phyloP scores from a whole-genome alignment of 2,329 filamentous ascomycete genomes.

The Colletotrichum coccodes region DNA sequence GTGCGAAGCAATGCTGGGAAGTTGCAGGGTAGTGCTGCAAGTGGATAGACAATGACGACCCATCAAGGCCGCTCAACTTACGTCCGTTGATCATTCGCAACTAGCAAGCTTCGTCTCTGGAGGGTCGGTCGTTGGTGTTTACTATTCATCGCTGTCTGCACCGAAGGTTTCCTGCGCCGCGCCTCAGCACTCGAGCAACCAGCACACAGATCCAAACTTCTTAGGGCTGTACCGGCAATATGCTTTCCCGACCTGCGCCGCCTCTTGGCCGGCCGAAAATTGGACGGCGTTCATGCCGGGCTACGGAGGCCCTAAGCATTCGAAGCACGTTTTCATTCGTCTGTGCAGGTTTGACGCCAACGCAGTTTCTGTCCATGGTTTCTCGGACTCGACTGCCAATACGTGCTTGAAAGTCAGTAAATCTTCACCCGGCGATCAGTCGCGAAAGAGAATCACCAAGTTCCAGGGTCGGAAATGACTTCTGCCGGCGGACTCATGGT shows the following conservation, averaged over 20 bases:
- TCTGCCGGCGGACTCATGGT: background rate
- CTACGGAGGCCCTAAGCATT: background rate
- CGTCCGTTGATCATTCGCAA: too few species aligned
- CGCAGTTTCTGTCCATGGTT: background rate
- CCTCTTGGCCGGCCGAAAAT: slow-evolving; percentile 1
- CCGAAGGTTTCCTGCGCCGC: background rate
- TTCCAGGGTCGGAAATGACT: background rate
- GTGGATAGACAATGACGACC: background rate
- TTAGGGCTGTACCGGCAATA: background rate
- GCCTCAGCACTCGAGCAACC: background rate
- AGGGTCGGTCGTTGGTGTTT: background rate
- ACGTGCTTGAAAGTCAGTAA: too few species aligned
- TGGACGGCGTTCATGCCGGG: background rate
- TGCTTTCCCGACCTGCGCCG: background rate
- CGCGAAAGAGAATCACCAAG: background rate
- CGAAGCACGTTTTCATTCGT: background rate
- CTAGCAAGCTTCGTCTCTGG: background rate
- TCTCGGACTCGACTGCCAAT: background rate
- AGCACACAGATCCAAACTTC: background rate
- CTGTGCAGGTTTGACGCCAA: background rate
- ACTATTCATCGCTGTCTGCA: background rate
- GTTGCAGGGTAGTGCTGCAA: background rate
- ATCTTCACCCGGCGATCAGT: background rate
- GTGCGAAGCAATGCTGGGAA: background rate
- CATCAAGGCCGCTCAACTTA: background rate